Conservation (phyloP, 106 monocot species). For the Apostasia shenzhenica region DNA sequence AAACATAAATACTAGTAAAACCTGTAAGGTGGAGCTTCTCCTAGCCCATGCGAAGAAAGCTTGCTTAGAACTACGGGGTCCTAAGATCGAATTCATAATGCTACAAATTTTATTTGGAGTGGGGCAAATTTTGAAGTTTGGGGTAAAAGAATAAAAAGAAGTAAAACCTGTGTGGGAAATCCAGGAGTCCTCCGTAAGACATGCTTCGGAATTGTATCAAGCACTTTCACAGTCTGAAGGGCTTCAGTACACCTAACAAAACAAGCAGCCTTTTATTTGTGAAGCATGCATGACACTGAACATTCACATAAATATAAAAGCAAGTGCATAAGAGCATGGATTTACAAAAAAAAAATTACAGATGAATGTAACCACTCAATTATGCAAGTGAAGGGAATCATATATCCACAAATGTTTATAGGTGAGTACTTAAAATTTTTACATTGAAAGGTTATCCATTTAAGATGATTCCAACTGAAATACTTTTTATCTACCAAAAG, state of each 20-base stretch:
- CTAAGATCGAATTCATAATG: too few relatives aligned
- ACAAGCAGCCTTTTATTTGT: background rate
- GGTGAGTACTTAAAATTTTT: too few relatives aligned
- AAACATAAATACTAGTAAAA: too few relatives aligned
- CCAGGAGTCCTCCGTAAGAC: conserved; percentile 43
- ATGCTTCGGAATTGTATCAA: conserved; percentile 68
- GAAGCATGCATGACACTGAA: background rate
- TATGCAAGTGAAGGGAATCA: background rate
- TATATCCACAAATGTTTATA: background rate
- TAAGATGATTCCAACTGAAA: too few relatives aligned
- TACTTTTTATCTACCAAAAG: too few relatives aligned
- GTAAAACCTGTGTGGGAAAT: conserved; percentile 57
- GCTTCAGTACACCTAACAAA: conserved; percentile 48
- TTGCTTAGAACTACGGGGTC: too few relatives aligned
- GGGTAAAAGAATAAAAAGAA: background rate
- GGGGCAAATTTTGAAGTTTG: background rate
- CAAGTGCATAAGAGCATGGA: background rate
- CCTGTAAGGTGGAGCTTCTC: too few relatives aligned
- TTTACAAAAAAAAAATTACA: background rate
- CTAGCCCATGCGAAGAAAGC: too few relatives aligned
- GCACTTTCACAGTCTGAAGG: conserved; percentile 53
- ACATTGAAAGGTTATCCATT: too few relatives aligned
- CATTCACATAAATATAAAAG: background rate
- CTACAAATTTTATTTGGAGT: background rate
- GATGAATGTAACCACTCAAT: background rate